Evolutionary conservation across 2,329 filamentous ascomycete genomes (phyloP), one percentile per base, ranked within the genome.

Genomic region (Sporothrix brunneoviolacea): DNA sequence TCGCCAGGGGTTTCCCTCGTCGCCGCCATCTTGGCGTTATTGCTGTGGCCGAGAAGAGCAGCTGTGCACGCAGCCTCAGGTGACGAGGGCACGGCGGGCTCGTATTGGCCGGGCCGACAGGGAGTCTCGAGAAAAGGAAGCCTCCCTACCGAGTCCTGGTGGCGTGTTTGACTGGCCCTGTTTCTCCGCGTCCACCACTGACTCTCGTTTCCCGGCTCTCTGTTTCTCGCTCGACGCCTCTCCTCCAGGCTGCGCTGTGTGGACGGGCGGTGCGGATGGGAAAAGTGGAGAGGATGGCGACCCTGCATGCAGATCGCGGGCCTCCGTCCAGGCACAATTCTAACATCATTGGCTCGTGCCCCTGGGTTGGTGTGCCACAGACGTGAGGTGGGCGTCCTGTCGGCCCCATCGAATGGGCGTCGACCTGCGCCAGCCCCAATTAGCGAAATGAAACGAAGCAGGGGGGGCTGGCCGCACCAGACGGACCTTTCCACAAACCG

Each of bases 361-460:
- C 46, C 28, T 35, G 46, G 32, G 27, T n/a, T 35, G 37, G 15
- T 12, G 21, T 8, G 28, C 22, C 13, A 16, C 44, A 15, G 16
- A 22, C n/a, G n/a, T n/a, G n/a, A n/a, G n/a, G n/a, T n/a, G n/a
- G n/a, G n/a, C n/a, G n/a, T n/a, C n/a, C n/a, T n/a, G n/a, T n/a
- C n/a, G n/a, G n/a, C n/a, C 24, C 19, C 24, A 30, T 41, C 46
- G 46, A 48, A 42, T 48, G 30, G 38, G 46, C 18, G 46, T 18
- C 21, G 28, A 22, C 19, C 24, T 21, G 22, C 19, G 5, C 39
- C 27, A 19, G 30, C 48, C 48, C 28, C 48, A 48, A 32, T 32
- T 32, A 44, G 38, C 50, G 50, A 52, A 35, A 52, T 52, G 50
- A 52, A 52, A 52, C 43, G 43, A 30, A 16, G 21, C 42, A 36